Percentiles rank a stretch among this genome's conserved stretches.
Conservation (phyloP, 192 early-diverging fungal genomes). For the Anaeromyces robustus region DNA sequence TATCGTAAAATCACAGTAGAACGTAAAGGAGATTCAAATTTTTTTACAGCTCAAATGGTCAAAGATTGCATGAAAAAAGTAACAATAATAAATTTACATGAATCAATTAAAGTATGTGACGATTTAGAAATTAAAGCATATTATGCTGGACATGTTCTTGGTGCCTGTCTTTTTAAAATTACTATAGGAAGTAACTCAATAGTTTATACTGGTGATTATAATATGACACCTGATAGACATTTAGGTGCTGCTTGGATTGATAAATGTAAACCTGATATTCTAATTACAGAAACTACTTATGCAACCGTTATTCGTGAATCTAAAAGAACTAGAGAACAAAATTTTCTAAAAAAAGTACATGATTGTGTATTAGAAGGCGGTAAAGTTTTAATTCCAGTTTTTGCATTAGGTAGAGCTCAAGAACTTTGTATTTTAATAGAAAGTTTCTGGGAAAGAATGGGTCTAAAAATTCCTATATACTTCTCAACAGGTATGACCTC, state of each 20-base stretch:
- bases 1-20: slow-evolving; percentile 86
- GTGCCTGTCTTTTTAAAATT: not conserved
- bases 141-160: not conserved
- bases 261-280: slow-evolving; percentile 69
- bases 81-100: not conserved
- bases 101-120: slow-evolving; percentile 43
- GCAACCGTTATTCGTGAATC: slow-evolving; percentile 90
- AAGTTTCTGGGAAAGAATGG: slow-evolving; percentile 88
- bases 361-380: slow-evolving; percentile 59
- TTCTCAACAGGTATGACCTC: slow-evolving; percentile 90
- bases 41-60: slow-evolving; percentile 76
- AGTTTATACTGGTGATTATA: slow-evolving; percentile 79
- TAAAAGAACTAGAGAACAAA: slow-evolving; percentile 78
- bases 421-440: slow-evolving; percentile 94
- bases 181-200: slow-evolving; percentile 58
- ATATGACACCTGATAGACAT: slow-evolving; percentile 82
- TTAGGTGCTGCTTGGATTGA: slow-evolving; percentile 95
- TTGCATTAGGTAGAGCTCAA: slow-evolving; percentile 93
- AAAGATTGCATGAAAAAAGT: slow-evolving; percentile 93
- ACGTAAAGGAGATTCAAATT: slow-evolving; percentile 72
- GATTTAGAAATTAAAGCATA: not conserved
- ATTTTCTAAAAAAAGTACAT: slow-evolving; percentile 81
- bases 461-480: slow-evolving; percentile 73
- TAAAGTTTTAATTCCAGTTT: slow-evolving; percentile 92
- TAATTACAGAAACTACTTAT: slow-evolving; percentile 96